A percentile compares a stretch with the other conserved stretches of the same genome.
Evolutionary conservation across 805 yeast species (phyloP).

Genomic region (Metschnikowia baotianmanensis): DNA sequence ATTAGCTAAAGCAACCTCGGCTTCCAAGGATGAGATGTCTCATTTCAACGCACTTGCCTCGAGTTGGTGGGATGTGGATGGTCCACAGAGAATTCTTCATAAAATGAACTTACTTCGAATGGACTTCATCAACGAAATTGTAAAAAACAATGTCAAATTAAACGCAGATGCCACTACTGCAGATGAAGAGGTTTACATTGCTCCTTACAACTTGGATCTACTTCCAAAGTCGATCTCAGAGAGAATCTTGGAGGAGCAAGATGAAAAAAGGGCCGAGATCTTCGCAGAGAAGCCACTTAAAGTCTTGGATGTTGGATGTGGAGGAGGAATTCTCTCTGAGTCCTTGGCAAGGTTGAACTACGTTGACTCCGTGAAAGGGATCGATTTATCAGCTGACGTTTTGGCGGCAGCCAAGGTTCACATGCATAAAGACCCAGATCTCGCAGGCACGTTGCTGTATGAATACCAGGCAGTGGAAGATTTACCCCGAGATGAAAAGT

Average conservation of each 20-base stretch:
- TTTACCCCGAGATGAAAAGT: conserved; percentile 44
- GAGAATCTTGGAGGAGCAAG: conserved; percentile 51
- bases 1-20: conserved; percentile 29
- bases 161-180: conserved; percentile 28
- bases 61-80: conserved; percentile 98
- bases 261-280: conserved; percentile 39
- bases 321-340: conserved; percentile 94
- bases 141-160: conserved; percentile 44
- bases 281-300: conserved; percentile 37
- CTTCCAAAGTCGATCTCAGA: conserved; percentile 56
- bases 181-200: conserved; percentile 60
- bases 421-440: conserved; percentile 59
- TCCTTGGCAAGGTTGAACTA: conserved; percentile 74
- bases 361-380: conserved; percentile 66
- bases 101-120: conserved; percentile 88
- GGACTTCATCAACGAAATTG: conserved; percentile 75
- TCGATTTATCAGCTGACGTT: conserved; percentile 84
- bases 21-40: conserved; percentile 61
- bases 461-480: conserved; percentile 62
- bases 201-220: conserved; percentile 70
- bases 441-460: conserved; percentile 58
- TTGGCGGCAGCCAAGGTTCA: conserved; percentile 76
- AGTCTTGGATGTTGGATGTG: conserved; percentile 92
- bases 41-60: conserved; percentile 87
- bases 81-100: conserved; percentile 90